Base-by-base conservation (phyloP, 805 yeast species). In the Pichia membranifaciens region DNA sequence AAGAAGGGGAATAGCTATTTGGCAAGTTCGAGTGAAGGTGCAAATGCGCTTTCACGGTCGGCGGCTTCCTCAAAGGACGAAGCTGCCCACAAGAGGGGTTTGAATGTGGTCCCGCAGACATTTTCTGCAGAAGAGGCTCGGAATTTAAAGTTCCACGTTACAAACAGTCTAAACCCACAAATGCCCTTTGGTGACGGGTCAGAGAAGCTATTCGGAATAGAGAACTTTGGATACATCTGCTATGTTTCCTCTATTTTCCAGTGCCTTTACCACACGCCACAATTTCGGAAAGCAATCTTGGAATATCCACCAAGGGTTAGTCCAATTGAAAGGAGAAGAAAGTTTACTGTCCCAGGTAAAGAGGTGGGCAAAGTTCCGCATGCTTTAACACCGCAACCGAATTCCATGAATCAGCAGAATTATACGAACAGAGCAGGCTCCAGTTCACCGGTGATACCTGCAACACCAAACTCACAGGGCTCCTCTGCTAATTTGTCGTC, bases 231-330 rank as follows among this genome's bases (percentile, higher is more conserved):
- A 2, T 84, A 89, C 62, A 89, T 97, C 0, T 93, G 98, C 68
- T 91, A 91, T 68, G 87, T 96, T 66, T 93, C 93, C 58, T 87
- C 96, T 9, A 86, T 93, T 28, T 68, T 93, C 21, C 99, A 93
- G 63, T 87, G 95, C 54, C 73, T 91, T 9, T 91, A 78, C 69
- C 82, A 85, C 66, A 75, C 91, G 3, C 73, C 76, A 22, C 75
- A 74, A 25, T 88, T 93, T 58, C 75, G 97, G 40, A 65, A 70
- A 16, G 73, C 72, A 45, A 60, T 85, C 1, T 62, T 80, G 42
- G 65, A 69, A 44, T 72, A 71, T 51, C 85, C 85, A 3, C 53
- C 57, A 7, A 64, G 68, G 42, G 67, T 64, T 38, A 54, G 62
- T 3, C 42, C 44, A 22, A 36, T 52, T 21, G 59, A 62, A 39